A percentile compares a stretch with the other conserved stretches of the same genome.
Conservation (phyloP, 2,329 filamentous ascomycete genomes). For the Pseudogymnoascus verrucosus region DNA sequence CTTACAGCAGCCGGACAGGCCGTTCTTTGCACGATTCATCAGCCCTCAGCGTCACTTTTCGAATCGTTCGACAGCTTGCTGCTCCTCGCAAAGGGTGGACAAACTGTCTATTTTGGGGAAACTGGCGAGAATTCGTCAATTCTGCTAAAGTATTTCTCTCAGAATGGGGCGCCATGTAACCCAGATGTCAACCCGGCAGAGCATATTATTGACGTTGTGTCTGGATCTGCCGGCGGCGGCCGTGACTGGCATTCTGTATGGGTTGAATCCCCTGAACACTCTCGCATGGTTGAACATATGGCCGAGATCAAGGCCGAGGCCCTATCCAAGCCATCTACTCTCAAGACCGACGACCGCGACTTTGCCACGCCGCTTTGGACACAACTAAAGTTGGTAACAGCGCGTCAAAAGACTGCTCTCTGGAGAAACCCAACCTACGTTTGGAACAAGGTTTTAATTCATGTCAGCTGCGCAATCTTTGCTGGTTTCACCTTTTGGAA, state of each 20-base stretch:
- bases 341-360: conserved; percentile 50
- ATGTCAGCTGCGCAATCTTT: conserved; percentile 48
- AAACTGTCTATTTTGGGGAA: conserved; percentile 62
- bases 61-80: conserved; percentile 52
- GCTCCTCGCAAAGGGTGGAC: conserved; percentile 57
- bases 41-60: conserved; percentile 46
- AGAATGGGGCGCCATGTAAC: conserved; percentile 46
- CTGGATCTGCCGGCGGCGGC: conserved; percentile 38
- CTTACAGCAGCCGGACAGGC: conserved; percentile 48
- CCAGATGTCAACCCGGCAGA: conserved; percentile 45
- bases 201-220: conserved; percentile 32
- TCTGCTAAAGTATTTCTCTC: conserved; percentile 56
- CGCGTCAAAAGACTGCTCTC: conserved; percentile 53
- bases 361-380: conserved; percentile 61
- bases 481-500: conserved; percentile 57
- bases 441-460: conserved; percentile 42
- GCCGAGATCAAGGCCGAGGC: conserved; percentile 52
- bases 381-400: conserved; percentile 57
- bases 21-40: conserved; percentile 49
- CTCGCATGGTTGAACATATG: conserved; percentile 51
- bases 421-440: conserved; percentile 52
- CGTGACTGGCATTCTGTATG: conserved; percentile 65
- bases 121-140: conserved; percentile 52
- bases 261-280: conserved; percentile 53
- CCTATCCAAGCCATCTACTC: conserved; percentile 35